Evolutionary conservation across 768 basidiomycete genomes (phyloP).

Genomic region (Dioszegia crocea): DNA sequence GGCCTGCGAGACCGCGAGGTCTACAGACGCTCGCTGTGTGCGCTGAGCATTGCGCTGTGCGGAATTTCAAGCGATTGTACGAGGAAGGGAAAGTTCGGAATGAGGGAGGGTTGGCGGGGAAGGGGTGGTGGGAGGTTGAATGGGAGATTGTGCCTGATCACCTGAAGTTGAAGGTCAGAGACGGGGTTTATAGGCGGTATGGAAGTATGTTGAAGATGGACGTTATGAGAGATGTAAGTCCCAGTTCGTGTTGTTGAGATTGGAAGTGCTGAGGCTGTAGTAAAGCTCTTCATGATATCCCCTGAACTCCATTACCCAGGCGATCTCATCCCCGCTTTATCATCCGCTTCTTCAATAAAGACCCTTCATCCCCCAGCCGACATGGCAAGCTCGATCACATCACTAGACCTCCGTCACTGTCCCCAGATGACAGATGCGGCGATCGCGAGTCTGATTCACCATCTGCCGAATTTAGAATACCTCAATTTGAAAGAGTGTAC

Average conservation of each 20-base stretch:
- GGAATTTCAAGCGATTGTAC: constrained; percentile 35
- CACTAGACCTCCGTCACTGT: constrained; percentile 24
- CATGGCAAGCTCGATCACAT: constrained; percentile 1
- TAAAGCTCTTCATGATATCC: constrained; percentile 16
- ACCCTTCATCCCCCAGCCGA: constrained; percentile 11
- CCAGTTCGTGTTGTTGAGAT: background rate
- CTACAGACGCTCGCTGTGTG: constrained; percentile 23
- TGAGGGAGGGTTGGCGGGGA: background rate
- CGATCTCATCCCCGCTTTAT: constrained; percentile 20
- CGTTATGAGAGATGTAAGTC: constrained; percentile 29
- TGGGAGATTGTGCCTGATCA: constrained; percentile 30
- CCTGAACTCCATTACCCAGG: constrained; percentile 27
- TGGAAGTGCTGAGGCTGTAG: background rate
- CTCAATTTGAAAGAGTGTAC: constrained; percentile 37
- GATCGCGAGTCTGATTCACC: constrained; percentile 26
- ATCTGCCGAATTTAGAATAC: constrained; percentile 26
- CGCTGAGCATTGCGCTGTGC: constrained; percentile 12
- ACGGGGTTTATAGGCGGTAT: constrained; percentile 27
- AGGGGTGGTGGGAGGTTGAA: constrained; percentile 22
- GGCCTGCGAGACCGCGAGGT: constrained; percentile 23
- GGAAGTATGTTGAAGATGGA: constrained; percentile 22
- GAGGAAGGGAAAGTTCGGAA: constrained; percentile 10
- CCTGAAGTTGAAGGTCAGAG: constrained; percentile 28
- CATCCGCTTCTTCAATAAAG: constrained; percentile 19
- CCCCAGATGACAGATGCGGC: constrained; percentile 24